Evolutionary conservation across 176 grass and related monocot species (phyloP), one percentile per base, ranked within the genome.

Genomic region (Carex kokanica): DNA sequence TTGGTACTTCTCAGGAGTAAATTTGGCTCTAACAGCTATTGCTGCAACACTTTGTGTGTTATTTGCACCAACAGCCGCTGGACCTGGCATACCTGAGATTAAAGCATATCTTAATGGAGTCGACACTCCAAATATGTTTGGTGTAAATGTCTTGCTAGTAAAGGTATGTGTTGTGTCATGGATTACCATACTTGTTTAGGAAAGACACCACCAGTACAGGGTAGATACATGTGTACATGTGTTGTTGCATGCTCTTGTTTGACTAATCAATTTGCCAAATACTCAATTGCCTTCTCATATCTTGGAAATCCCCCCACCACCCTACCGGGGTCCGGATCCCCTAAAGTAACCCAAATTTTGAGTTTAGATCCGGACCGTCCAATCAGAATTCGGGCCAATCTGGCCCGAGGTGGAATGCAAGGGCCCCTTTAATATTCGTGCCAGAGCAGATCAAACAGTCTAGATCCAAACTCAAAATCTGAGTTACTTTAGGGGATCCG

Each of bases 21-120:
- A 98, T 80, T 78, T 98, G 32, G 84, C 24, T 18, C 80, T 98
- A 17, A 95, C 96, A 10, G 79, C 81, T 59, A 67, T 88, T 12
- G 93, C 96, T 18, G 89, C 96, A 63, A 72, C 88, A 16, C 93
- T 98, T 40, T 95, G 92, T 86, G 96, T 98, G 17, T 81, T 98
- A 21, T 98, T 95, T 83, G 91, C 96, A 38, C 96, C 96, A 20
- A 98, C 96, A 3, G 96, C 96, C 8, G 96, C 96, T 14, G 96
- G 93, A 56, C 96, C 96, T 0, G 96, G 96, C 69, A 98, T 99
- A 78, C 96, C 96, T 4, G 93, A 99, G 88, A 99, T 99, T 83
- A 99, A 99, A 75, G 96, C 96, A 17, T 99, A 95, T 74, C 96
- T 99, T 67, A 99, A 95, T 86, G 96, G 96, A 84, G 86, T 99